Evolutionary conservation across 2,329 filamentous ascomycete species (phyloP).

Genomic region (Geoglossum cookeanum): DNA sequence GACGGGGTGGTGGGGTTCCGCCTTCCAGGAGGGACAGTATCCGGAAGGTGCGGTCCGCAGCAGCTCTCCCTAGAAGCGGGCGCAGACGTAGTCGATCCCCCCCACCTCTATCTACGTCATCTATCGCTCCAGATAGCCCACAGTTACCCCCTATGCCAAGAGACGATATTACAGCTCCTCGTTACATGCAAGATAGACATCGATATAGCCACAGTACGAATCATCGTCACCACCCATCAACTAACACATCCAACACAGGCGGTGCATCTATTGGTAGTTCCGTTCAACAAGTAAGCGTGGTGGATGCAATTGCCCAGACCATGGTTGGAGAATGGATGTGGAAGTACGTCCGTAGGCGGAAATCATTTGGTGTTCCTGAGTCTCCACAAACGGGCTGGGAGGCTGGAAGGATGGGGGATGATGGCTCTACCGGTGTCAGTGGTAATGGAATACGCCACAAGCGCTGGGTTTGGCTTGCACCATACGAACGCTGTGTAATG

Average conservation of each 20-base stretch:
- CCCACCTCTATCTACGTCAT: slow-evolving; percentile 44
- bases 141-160: slow-evolving; percentile 51
- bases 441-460: slow-evolving; percentile 59
- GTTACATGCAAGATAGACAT: slow-evolving; percentile 1
- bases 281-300: slow-evolving; percentile 57
- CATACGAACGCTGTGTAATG: slow-evolving; percentile 87
- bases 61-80: slow-evolving; percentile 39
- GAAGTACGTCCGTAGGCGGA: slow-evolving; percentile 73
- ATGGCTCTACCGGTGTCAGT: slow-evolving; percentile 50
- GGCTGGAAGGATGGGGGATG: slow-evolving; percentile 34
- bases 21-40: slow-evolving; percentile 40
- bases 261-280: slow-evolving; percentile 36
- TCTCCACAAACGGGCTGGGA: slow-evolving; percentile 16
- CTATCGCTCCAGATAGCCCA: slow-evolving; percentile 47
- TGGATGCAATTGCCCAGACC: slow-evolving; percentile 91
- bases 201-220: slow-evolving; percentile 13
- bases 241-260: slow-evolving; percentile 36
- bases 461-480: slow-evolving; percentile 95
- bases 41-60: slow-evolving; percentile 71
- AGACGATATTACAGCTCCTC: slow-evolving; percentile 50
- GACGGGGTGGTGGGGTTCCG: slow-evolving; percentile 23
- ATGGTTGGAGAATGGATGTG: slow-evolving; percentile 99
- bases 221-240: slow-evolving; percentile 40
- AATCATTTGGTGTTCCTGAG: slow-evolving; percentile 70
- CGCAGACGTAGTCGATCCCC: slow-evolving; percentile 34